These are phyloP conservation scores for Actinidia chinensis DNA, from an alignment of 179 eudicot genomes.

Conservation along the genomic window DNA sequence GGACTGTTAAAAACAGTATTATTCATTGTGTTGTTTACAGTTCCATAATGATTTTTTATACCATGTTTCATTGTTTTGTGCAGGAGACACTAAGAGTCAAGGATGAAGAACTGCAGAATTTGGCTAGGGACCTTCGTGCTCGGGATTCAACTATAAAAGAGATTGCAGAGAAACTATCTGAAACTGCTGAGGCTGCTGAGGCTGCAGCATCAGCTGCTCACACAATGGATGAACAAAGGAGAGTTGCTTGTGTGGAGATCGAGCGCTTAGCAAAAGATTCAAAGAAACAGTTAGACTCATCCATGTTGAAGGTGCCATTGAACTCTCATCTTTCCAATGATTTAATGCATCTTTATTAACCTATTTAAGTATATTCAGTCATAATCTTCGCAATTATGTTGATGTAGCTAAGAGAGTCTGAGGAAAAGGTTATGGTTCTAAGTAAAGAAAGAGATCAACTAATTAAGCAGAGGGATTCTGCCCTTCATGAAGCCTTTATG, in stretches of 20 bases:
- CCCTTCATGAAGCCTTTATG: constrained; percentile 88
- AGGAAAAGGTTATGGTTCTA: constrained; percentile 52
- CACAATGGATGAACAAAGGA: constrained; percentile 91
- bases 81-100: constrained; percentile 92
- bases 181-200: constrained; percentile 95
- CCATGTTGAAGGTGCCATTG: constrained; percentile 51
- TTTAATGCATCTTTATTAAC: background rate
- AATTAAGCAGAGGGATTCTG: constrained; percentile 69
- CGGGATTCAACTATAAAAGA: constrained; percentile 89
- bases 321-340: background rate
- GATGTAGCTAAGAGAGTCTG: constrained; percentile 58
- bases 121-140: constrained; percentile 86
- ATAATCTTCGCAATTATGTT: background rate
- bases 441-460: constrained; percentile 64
- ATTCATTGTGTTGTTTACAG: background rate
- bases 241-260: constrained; percentile 70
- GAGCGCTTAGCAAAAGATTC: constrained; percentile 64
- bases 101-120: constrained; percentile 93
- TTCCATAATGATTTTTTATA: background rate
- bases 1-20: background rate
- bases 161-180: constrained; percentile 79
- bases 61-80: constrained; percentile 3
- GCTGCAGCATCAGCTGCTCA: constrained; percentile 98
- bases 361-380: background rate
- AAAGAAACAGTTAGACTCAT: constrained; percentile 53